Evolutionary conservation across 768 basidiomycete genomes (phyloP), one percentile per base, ranked within the genome.

Genomic region (Mycena floridula): DNA sequence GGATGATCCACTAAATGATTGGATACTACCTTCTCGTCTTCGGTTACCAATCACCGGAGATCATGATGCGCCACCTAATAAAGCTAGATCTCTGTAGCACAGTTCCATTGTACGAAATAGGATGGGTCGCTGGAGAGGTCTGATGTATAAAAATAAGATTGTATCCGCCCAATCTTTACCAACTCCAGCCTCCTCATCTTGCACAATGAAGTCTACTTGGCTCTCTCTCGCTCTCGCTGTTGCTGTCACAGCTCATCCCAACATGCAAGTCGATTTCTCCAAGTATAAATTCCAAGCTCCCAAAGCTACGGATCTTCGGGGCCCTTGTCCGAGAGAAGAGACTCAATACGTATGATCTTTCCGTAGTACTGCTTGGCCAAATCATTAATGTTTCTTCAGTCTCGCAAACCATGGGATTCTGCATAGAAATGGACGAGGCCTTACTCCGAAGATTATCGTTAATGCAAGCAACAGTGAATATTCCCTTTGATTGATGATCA

Each of bases 391-490:
- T 25, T 32, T 26, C 12, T 22, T 48, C 30, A 46, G 44, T 32
- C 25, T 45, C 15, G 48, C 48, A 16, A 49, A 49, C 22, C 45
- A 49, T 41, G 45, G 44, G 8, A 40, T 46, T 22, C 30, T 49
- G 22, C 48, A 44, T 23, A 36, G 45, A 25, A 37, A 49, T 42
- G 48, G 48, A 25, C 40, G 32, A 20, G 42, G 46, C 40, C 44
- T 49, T 32, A 45, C 48, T 16, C 26, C 36, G 18, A 25, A 36
- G 8, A 26, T 46, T 6, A 28, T 40, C 32, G 27, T 45, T 24
- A 40, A 45, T 7, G 47, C 47, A 11, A 39, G 40, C 24, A 44
- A 37, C 12, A 37, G 47, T 48, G 25, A 18, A 25, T 35, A 3
- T 40, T 16, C n/a, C 21, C n/a, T 2, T 37, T 15, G n/a, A 11